Evolutionary conservation across 179 eudicot genomes (phyloP).

Genomic region (Spinacia oleracea): DNA sequence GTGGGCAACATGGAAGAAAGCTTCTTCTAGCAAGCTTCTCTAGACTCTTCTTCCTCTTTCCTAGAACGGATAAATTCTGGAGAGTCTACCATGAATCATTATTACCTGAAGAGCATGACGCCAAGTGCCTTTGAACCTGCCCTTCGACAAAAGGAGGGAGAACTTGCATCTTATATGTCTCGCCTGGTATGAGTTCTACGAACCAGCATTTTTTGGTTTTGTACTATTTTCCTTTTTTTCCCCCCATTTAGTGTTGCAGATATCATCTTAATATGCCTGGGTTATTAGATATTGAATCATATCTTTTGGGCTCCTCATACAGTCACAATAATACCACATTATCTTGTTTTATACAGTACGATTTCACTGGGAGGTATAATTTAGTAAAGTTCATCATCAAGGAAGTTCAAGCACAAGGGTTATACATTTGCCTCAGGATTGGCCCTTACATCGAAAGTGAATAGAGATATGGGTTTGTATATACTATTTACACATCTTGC

Average conservation of each 20-base stretch:
- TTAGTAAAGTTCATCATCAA: constrained; percentile 54
- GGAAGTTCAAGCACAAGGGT: constrained; percentile 49
- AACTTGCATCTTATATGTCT: constrained; percentile 88
- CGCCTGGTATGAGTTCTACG: constrained; percentile 61
- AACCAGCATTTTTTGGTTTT: not conserved
- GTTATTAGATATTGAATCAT: no score
- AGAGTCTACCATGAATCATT: constrained; percentile 66
- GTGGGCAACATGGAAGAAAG: constrained; percentile 85
- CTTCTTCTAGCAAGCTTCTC: constrained; percentile 86
- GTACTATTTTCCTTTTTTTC: not conserved
- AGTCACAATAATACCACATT: not conserved
- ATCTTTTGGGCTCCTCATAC: no score
- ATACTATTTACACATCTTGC: no score
- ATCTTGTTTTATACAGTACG: constrained; percentile 36
- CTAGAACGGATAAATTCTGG: constrained; percentile 73
- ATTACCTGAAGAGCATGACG: constrained; percentile 77
- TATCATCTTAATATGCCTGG: no score
- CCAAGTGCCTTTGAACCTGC: constrained; percentile 87
- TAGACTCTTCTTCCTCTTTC: constrained; percentile 65
- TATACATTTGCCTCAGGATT: no score
- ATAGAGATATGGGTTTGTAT: no score
- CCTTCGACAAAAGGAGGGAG: constrained; percentile 97
- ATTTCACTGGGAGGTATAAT: constrained; percentile 50
- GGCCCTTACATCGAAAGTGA: no score
- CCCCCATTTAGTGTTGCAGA: not conserved